These are phyloP conservation scores for Penicillium salamii DNA, from an alignment of 495 filamentous ascomycete species.

Conservation along the genomic window DNA sequence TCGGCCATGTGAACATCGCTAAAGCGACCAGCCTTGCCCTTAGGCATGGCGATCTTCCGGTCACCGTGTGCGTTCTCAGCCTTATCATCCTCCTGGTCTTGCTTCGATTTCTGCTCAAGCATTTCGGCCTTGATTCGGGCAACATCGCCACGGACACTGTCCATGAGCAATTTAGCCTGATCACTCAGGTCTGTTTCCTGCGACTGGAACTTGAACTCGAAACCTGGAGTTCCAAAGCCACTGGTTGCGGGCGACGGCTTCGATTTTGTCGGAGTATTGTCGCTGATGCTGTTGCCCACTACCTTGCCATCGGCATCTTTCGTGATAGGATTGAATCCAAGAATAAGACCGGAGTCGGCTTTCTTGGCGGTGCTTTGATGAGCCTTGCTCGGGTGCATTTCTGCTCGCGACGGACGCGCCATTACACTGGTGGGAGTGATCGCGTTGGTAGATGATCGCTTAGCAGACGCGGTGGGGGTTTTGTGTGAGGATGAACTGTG, in stretches of 20 bases:
- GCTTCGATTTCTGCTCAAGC: slow-evolving; percentile 48
- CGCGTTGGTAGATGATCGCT: slow-evolving; percentile 26
- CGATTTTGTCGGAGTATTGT: slow-evolving; percentile 45
- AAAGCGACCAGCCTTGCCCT: slow-evolving; percentile 72
- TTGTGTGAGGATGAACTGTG: slow-evolving; percentile 17
- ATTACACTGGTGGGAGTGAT: slow-evolving; percentile 49
- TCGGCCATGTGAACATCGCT: slow-evolving; percentile 79
- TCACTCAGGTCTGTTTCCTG: slow-evolving; percentile 63
- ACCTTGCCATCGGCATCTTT: slow-evolving; percentile 40
- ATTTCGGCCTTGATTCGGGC: slow-evolving; percentile 65
- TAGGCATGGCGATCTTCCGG: slow-evolving; percentile 74
- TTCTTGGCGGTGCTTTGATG: slow-evolving; percentile 68
- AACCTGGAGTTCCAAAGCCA: slow-evolving; percentile 57
- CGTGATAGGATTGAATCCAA: slow-evolving; percentile 65
- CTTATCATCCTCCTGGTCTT: slow-evolving; percentile 33
- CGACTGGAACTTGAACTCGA: slow-evolving; percentile 69
- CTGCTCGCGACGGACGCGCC: slow-evolving; percentile 53
- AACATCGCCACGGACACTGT: slow-evolving; percentile 67
- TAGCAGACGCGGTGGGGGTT: slow-evolving; percentile 11
- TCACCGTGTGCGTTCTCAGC: slow-evolving; percentile 38
- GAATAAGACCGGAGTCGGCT: slow-evolving; percentile 60
- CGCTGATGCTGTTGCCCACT: slow-evolving; percentile 25
- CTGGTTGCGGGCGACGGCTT: slow-evolving; percentile 35
- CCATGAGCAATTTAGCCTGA: slow-evolving; percentile 75
- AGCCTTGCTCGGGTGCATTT: slow-evolving; percentile 78